These are phyloP conservation scores for Pelargonium citronellum DNA, from an alignment of 441 rosid species.

Conservation along the genomic window DNA sequence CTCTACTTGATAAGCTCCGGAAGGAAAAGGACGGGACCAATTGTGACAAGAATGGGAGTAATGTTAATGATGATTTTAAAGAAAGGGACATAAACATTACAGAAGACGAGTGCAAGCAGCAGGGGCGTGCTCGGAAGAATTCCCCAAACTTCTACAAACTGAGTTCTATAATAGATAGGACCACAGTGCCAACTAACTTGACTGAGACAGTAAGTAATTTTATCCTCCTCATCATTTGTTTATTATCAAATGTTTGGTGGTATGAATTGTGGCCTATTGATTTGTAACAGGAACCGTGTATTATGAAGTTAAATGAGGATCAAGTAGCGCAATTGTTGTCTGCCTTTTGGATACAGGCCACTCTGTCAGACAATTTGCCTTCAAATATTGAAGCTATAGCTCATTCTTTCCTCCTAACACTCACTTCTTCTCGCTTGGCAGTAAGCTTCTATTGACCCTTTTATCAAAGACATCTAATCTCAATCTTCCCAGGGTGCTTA, in stretches of 20 bases:
- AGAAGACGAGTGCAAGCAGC: conserved; percentile 54
- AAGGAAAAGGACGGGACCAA: conserved; percentile 62
- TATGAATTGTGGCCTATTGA: conserved; percentile 12
- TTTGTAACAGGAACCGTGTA: conserved; percentile 55
- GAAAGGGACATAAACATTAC: conserved; percentile 33
- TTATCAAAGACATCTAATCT: background rate
- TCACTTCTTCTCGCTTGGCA: conserved; percentile 70
- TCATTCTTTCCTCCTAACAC: conserved; percentile 62
- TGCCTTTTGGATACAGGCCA: conserved; percentile 84
- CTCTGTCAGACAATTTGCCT: conserved; percentile 71
- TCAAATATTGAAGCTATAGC: conserved; percentile 87
- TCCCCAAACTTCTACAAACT: conserved; percentile 64
- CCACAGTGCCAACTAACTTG: conserved; percentile 40
- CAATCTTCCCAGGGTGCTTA: background rate
- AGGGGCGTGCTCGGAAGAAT: conserved; percentile 41
- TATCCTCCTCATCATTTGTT: conserved; percentile 3
- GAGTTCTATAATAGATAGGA: conserved; percentile 65
- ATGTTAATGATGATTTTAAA: conserved; percentile 31
- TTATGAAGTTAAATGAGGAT: conserved; percentile 79
- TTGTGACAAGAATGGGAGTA: conserved; percentile 38
- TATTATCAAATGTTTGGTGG: background rate
- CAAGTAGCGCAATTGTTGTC: conserved; percentile 81
- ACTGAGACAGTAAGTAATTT: conserved; percentile 43
- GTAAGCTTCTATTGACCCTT: conserved; percentile 19
- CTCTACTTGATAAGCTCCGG: conserved; percentile 79